A percentile compares a stretch with the other conserved stretches of the same genome.
These are phyloP conservation scores for Euphrasia confusa DNA, from an alignment of 257 asterid genomes.

Conservation along the genomic window DNA sequence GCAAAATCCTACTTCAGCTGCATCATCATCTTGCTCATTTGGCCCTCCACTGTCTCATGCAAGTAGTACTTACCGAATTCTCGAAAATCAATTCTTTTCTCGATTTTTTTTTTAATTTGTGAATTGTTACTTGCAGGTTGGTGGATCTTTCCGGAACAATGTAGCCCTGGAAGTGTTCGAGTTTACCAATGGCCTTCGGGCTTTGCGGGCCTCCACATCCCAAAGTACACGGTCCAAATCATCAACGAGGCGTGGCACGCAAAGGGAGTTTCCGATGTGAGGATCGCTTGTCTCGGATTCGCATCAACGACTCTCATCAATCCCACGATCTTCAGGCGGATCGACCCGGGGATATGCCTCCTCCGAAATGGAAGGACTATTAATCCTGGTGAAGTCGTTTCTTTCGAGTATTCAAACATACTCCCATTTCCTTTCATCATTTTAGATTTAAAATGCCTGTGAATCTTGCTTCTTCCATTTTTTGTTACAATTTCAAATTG, in stretches of 20 bases:
- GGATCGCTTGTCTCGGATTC: slow-evolving; percentile 44
- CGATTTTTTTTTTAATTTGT: background rate
- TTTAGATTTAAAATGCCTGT: slow-evolving; percentile 35
- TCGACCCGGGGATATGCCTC: slow-evolving; percentile 31
- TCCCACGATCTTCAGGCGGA: slow-evolving; percentile 46
- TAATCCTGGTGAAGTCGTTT: slow-evolving; percentile 50
- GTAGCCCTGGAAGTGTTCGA: slow-evolving; percentile 28
- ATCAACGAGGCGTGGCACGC: slow-evolving; percentile 40
- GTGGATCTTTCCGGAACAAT: slow-evolving; percentile 22
- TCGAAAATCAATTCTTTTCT: background rate
- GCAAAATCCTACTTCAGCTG: slow-evolving; percentile 24
- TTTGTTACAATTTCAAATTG: background rate
- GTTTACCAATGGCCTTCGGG: slow-evolving; percentile 62
- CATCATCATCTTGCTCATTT: slow-evolving; percentile 27
- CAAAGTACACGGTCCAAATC: slow-evolving; percentile 54
- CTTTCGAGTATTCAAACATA: slow-evolving; percentile 56
- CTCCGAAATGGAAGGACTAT: slow-evolving; percentile 42
- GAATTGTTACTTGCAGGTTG: slow-evolving; percentile 27
- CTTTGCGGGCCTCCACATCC: slow-evolving; percentile 44
- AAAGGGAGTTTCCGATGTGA: slow-evolving; percentile 46
- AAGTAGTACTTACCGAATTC: slow-evolving; percentile 20
- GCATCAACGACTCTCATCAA: slow-evolving; percentile 49
- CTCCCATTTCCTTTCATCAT: slow-evolving; percentile 44
- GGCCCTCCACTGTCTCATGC: slow-evolving; percentile 36
- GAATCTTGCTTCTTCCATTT: background rate